phyloP scores from a whole-genome alignment of 768 basidiomycete species.

The Atractiella rhizophila region DNA sequence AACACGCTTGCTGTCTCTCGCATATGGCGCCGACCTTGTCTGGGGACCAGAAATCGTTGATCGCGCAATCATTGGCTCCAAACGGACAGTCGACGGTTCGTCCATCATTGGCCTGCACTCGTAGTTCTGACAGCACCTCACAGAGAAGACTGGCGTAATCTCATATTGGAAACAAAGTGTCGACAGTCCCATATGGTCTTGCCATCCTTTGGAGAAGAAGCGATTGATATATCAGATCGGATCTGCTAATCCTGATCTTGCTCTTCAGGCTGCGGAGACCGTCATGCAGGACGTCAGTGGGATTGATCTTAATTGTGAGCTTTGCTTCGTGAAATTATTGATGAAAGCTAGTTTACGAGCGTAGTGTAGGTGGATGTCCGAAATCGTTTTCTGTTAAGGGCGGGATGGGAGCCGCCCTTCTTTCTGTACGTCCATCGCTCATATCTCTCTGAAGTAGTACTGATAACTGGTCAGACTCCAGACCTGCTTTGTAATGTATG shows the following conservation, averaged over 20 bases:
- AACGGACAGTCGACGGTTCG: constrained; percentile 66
- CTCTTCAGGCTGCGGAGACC: constrained; percentile 66
- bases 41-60: constrained; percentile 75
- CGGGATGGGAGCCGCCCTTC: background rate
- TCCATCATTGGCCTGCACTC: constrained; percentile 7
- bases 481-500: too few species aligned
- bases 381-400: constrained; percentile 1
- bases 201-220: constrained; percentile 80
- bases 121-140: background rate
- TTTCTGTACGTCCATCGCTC: background rate
- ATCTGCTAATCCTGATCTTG: constrained; percentile 62
- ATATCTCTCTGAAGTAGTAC: background rate
- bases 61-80: constrained; percentile 69
- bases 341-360: too few species aligned
- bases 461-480: background rate
- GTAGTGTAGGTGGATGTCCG: too few species aligned
- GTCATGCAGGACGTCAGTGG: constrained; percentile 76
- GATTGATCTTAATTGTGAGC: constrained; percentile 87
- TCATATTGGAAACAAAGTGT: constrained; percentile 56
- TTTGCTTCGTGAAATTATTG: too few species aligned
- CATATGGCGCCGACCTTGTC: constrained; percentile 76
- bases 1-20: constrained; percentile 26
- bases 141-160: constrained; percentile 63
- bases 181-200: constrained; percentile 68
- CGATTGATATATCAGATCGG: constrained; percentile 91